phyloP scores from a whole-genome alignment of 495 filamentous ascomycete species.

The Xylaria grammica region DNA sequence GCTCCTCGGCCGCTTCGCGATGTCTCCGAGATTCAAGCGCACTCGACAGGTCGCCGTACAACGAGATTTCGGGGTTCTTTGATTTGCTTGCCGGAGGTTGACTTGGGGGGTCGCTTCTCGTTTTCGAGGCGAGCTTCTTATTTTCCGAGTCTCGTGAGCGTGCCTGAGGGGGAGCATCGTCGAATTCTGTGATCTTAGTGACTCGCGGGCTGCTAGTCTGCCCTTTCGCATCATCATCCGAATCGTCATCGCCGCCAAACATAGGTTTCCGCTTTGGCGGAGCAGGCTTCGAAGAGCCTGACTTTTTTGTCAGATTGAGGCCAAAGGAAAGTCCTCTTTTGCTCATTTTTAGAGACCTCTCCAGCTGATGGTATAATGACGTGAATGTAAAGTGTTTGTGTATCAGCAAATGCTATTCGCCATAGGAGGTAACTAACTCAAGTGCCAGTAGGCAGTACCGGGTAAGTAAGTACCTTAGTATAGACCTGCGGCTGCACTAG shows the following conservation, averaged over 20 bases:
- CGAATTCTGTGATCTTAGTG: constrained; percentile 41
- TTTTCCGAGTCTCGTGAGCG: constrained; percentile 16
- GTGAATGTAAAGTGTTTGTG: constrained; percentile 4
- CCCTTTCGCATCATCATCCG: constrained; percentile 44
- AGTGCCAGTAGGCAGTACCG: too few relatives aligned
- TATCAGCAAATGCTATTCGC: too few relatives aligned
- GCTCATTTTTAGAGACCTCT: constrained; percentile 26
- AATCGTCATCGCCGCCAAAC: constrained; percentile 56
- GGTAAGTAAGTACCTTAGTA: too few relatives aligned
- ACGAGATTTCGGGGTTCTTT: constrained; percentile 42
- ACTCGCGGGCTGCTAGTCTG: constrained; percentile 28
- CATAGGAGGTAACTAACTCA: too few relatives aligned
- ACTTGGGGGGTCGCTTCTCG: constrained; percentile 28
- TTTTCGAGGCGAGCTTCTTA: constrained; percentile 31
- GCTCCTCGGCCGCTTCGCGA: constrained; percentile 58
- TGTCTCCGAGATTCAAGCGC: constrained; percentile 60
- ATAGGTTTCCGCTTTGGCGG: constrained; percentile 57
- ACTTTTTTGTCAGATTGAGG: constrained; percentile 40
- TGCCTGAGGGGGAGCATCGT: constrained; percentile 35
- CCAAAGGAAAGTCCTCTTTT: constrained; percentile 47
- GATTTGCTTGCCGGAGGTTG: constrained; percentile 40
- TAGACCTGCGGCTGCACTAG: too few relatives aligned
- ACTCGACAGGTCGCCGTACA: constrained; percentile 62
- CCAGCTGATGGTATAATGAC: not conserved
- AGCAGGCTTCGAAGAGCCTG: constrained; percentile 35